phyloP scores from a whole-genome alignment of 495 filamentous ascomycete genomes.

The Alectoria sarmentosa region DNA sequence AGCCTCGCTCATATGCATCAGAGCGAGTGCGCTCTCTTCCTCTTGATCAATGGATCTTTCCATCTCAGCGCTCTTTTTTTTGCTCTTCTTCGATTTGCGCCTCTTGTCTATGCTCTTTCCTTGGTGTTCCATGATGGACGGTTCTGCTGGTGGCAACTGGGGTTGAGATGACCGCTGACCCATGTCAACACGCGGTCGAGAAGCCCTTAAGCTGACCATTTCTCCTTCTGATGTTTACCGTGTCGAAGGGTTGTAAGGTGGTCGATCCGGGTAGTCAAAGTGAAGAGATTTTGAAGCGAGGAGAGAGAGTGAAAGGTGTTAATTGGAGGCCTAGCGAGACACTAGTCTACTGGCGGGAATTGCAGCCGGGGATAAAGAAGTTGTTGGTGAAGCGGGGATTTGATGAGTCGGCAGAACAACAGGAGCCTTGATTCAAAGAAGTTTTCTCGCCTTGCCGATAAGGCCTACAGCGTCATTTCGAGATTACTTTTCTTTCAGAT shows the following conservation, averaged over 20 bases:
- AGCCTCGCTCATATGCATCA: slow-evolving; percentile 19
- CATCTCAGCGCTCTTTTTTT: slow-evolving; percentile 8
- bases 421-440: too few relatives aligned
- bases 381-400: too few relatives aligned
- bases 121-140: background rate
- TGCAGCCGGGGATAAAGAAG: background rate
- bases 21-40: slow-evolving; percentile 19
- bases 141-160: background rate
- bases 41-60: slow-evolving; percentile 12
- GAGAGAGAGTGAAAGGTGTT: background rate
- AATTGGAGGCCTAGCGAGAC: background rate
- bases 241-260: background rate
- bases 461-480: too few relatives aligned
- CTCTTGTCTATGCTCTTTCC: slow-evolving; percentile 11
- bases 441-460: too few relatives aligned
- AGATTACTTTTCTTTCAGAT: too few relatives aligned
- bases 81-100: slow-evolving; percentile 17
- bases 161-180: slow-evolving; percentile 23
- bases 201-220: slow-evolving; percentile 11
- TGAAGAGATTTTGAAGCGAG: slow-evolving; percentile 9
- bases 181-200: slow-evolving; percentile 13
- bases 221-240: background rate
- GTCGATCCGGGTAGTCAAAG: slow-evolving; percentile 16
- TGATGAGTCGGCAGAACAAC: too few relatives aligned
- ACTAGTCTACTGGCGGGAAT: slow-evolving; percentile 1